These are phyloP conservation scores for Pythium scleroteichum DNA, from an alignment of 352 stramenopile species.

Conservation along the genomic window DNA sequence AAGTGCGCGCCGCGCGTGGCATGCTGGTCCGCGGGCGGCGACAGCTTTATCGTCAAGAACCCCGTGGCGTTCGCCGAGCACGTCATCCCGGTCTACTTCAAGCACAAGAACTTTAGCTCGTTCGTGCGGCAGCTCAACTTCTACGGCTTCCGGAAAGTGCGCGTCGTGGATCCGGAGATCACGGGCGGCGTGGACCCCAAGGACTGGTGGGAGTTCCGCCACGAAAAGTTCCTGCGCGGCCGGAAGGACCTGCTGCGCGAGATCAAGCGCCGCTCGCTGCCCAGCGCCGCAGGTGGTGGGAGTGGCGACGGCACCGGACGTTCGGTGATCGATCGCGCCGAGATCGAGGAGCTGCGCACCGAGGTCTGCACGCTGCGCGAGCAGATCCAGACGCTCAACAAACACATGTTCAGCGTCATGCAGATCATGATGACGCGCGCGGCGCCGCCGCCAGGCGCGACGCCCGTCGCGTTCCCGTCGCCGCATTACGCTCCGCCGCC, in stretches of 20 bases:
- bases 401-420: constrained; percentile 56
- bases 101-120: constrained; percentile 92
- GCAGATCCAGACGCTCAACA: constrained; percentile 74
- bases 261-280: constrained; percentile 61
- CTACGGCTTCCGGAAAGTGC: constrained; percentile 90
- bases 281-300: constrained; percentile 3
- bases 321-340: constrained; percentile 47
- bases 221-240: constrained; percentile 81
- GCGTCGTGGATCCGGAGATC: constrained; percentile 44
- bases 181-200: constrained; percentile 44
- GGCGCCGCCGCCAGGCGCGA: neutral
- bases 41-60: constrained; percentile 91
- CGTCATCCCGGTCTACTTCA: constrained; percentile 91
- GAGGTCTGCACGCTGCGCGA: constrained; percentile 60
- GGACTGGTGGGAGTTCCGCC: constrained; percentile 86
- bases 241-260: constrained; percentile 67
- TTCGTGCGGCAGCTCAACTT: constrained; percentile 94
- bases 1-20: constrained; percentile 71
- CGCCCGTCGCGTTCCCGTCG: neutral
- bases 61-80: constrained; percentile 80
- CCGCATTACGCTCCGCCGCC: neutral
- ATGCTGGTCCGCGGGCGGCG: constrained; percentile 70
- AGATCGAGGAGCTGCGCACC: constrained; percentile 69
- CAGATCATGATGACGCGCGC: constrained; percentile 45
- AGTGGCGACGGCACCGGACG: constrained; percentile 18